Evolutionary conservation across 306 rosid species (phyloP).

Genomic region (Notholithocarpus densiflorus): DNA sequence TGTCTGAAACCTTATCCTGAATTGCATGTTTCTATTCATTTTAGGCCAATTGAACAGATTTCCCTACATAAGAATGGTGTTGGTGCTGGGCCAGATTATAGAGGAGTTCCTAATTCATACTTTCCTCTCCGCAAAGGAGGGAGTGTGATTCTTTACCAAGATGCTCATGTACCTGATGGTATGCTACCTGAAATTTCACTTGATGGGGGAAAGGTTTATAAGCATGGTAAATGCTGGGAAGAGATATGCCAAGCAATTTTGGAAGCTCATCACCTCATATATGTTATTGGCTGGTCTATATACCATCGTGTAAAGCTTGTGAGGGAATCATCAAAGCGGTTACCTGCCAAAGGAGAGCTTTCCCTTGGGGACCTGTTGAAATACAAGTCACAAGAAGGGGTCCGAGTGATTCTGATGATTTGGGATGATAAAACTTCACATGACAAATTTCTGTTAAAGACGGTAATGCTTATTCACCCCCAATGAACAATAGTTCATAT

Average conservation of each 20-base stretch:
- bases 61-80: constrained; percentile 19
- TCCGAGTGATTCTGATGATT: constrained; percentile 53
- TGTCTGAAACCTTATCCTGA: constrained; percentile 57
- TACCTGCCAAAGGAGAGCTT: constrained; percentile 67
- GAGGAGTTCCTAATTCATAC: constrained; percentile 55
- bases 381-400: constrained; percentile 73
- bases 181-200: constrained; percentile 54
- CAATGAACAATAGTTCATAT: not conserved
- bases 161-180: constrained; percentile 58
- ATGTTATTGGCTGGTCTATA: constrained; percentile 67
- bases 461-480: constrained; percentile 38
- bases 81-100: constrained; percentile 12
- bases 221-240: constrained; percentile 59
- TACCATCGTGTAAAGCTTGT: constrained; percentile 55
- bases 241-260: constrained; percentile 70
- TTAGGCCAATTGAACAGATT: constrained; percentile 30
- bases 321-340: constrained; percentile 57
- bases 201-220: constrained; percentile 45
- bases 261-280: constrained; percentile 65
- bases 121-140: constrained; percentile 69
- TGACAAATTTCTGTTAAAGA: constrained; percentile 61
- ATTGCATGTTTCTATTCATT: constrained; percentile 57
- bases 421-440: constrained; percentile 86
- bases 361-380: constrained; percentile 68
- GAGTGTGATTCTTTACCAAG: constrained; percentile 65